These are phyloP conservation scores for Catenaria anguillulae DNA, from an alignment of 371 early-diverging fungal genomes.

Conservation along the genomic window DNA sequence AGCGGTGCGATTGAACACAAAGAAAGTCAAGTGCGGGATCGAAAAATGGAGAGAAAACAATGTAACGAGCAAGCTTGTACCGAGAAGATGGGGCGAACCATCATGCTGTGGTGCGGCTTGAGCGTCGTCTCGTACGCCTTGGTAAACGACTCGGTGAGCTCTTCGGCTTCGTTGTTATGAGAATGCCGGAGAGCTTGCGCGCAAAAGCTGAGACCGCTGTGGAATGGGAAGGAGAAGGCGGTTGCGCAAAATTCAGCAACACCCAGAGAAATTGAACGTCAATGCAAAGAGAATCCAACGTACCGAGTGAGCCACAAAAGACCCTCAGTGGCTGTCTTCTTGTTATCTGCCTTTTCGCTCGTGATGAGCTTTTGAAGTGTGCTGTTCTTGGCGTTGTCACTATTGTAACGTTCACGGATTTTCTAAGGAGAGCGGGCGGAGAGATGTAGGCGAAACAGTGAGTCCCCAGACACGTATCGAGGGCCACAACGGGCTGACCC, in stretches of 20 bases:
- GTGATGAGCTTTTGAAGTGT: conserved; percentile 71
- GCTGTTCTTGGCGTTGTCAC: conserved; percentile 41
- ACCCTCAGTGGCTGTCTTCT: conserved; percentile 71
- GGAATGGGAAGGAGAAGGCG: not conserved
- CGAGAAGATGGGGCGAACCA: conserved; percentile 66
- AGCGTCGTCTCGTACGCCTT: conserved; percentile 68
- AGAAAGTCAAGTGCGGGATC: too few relatives aligned
- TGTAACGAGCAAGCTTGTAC: conserved; percentile 42
- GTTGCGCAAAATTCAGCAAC: not conserved
- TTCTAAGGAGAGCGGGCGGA: too few relatives aligned
- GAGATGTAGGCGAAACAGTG: too few relatives aligned
- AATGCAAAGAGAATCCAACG: not conserved
- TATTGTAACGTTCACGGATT: conserved; percentile 50
- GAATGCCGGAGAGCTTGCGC: conserved; percentile 57
- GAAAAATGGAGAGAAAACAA: too few relatives aligned
- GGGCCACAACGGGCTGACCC: too few relatives aligned
- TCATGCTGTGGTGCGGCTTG: conserved; percentile 58
- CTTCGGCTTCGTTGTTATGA: conserved; percentile 49
- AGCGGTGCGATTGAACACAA: too few relatives aligned
- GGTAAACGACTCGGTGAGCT: conserved; percentile 64
- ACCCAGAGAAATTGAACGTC: not conserved
- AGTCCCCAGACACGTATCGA: too few relatives aligned
- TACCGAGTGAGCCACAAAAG: conserved; percentile 85
- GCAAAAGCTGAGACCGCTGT: conserved; percentile 74
- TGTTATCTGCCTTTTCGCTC: conserved; percentile 53